Evolutionary conservation across 1,284 basidiomycete genomes (phyloP).

Genomic region (Hemileia vastatrix): DNA sequence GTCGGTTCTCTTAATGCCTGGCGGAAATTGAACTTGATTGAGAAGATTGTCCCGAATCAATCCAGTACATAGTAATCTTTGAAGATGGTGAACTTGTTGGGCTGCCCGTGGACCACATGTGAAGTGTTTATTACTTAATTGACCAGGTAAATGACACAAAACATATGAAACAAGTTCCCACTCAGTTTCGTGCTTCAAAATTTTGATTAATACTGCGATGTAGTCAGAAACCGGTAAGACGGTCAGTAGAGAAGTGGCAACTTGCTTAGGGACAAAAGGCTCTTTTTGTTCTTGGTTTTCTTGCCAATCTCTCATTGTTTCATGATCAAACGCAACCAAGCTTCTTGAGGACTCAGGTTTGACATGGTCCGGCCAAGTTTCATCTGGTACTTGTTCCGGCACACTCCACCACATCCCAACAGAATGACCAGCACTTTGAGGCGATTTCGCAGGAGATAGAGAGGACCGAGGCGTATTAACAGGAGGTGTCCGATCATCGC

Average conservation of each 20-base stretch:
- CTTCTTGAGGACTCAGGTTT: conserved; percentile 30
- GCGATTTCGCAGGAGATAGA: too few species aligned
- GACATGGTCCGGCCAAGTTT: conserved; percentile 55
- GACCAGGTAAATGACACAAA: conserved; percentile 78
- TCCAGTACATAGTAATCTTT: conserved; percentile 60
- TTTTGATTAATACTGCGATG: conserved; percentile 56
- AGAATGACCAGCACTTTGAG: too few species aligned
- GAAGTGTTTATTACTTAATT: conserved; percentile 89
- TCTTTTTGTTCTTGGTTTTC: conserved; percentile 29
- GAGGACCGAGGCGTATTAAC: conserved; percentile 36
- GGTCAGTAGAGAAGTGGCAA: conserved; percentile 37
- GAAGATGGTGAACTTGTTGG: conserved; percentile 56
- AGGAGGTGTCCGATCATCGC: conserved; percentile 32
- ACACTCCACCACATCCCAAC: too few species aligned
- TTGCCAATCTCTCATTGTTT: conserved; percentile 35
- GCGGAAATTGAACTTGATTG: conserved; percentile 52
- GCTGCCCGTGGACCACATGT: conserved; percentile 81
- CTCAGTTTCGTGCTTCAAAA: conserved; percentile 66
- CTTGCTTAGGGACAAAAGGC: conserved; percentile 26
- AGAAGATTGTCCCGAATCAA: conserved; percentile 56
- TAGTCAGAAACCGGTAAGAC: conserved; percentile 74
- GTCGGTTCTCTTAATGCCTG: conserved; percentile 59
- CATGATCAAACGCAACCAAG: conserved; percentile 41
- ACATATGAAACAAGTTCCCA: conserved; percentile 95
- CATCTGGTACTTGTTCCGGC: conserved; percentile 65